Evolutionary conservation across 1,139 yeast genomes (phyloP).

Genomic region (Taphrina betulina): DNA sequence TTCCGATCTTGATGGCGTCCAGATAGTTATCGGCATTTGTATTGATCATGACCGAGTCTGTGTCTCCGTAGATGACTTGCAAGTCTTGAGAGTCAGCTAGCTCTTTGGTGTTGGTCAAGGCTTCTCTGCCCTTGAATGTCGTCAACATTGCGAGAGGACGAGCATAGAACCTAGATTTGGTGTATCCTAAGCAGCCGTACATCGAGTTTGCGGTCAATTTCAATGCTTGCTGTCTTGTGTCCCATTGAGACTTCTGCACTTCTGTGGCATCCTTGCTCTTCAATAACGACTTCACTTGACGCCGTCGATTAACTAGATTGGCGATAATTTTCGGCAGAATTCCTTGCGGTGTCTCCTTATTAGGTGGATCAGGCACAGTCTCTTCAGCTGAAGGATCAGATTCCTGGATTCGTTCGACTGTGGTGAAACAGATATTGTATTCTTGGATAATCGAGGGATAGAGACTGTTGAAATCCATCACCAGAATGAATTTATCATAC

Average conservation of each 20-base stretch:
- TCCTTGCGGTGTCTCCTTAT: conserved; percentile 61
- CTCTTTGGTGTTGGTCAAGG: conserved; percentile 87
- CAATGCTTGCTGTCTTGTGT: conserved; percentile 92
- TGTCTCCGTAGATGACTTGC: conserved; percentile 94
- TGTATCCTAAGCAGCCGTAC: conserved; percentile 98
- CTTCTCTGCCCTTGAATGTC: conserved; percentile 93
- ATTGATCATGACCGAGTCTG: conserved; percentile 98
- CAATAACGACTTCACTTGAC: conserved; percentile 84
- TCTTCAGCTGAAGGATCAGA: conserved; percentile 55
- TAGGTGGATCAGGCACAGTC: conserved; percentile 72
- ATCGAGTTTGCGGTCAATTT: conserved; percentile 97
- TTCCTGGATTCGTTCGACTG: conserved; percentile 67
- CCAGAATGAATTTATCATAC: conserved; percentile 82
- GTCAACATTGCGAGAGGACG: conserved; percentile 94
- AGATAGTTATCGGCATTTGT: conserved; percentile 68
- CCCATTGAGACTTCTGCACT: conserved; percentile 65
- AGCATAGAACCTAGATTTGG: conserved; percentile 89
- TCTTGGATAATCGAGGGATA: conserved; percentile 98
- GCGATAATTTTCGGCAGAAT: conserved; percentile 82
- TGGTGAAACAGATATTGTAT: conserved; percentile 93
- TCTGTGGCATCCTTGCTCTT: conserved; percentile 67
- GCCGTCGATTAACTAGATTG: conserved; percentile 83
- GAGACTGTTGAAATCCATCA: conserved; percentile 97
- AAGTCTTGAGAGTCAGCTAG: conserved; percentile 81
- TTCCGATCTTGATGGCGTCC: conserved; percentile 82